phyloP scores from a whole-genome alignment of 192 early-diverging fungal species.

The Coemansia aciculifera region DNA sequence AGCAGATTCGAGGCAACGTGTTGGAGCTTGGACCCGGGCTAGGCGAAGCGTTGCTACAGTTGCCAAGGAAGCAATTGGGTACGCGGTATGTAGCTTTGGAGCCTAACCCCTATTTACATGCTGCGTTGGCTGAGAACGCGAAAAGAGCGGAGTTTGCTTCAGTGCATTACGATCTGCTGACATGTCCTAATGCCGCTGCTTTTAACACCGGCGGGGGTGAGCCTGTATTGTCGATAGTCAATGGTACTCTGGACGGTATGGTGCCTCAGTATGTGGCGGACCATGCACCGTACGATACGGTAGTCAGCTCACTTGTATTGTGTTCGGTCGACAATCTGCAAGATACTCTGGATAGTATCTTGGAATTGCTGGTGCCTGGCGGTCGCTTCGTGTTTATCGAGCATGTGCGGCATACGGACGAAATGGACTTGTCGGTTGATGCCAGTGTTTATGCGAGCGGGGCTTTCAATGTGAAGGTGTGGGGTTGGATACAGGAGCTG shows the following conservation, averaged over 20 bases:
- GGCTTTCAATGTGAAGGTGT: constrained; percentile 7
- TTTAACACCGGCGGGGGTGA: neutral
- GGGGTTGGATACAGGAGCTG: constrained; percentile 21
- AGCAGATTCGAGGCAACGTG: constrained; percentile 30
- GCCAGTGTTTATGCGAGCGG: neutral
- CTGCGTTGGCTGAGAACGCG: constrained; percentile 18
- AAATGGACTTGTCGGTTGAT: constrained; percentile 6
- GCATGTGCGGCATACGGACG: constrained; percentile 40
- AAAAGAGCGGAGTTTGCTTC: constrained; percentile 15
- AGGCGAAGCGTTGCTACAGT: constrained; percentile 25
- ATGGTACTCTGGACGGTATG: constrained; percentile 36
- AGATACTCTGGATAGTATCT: constrained; percentile 24
- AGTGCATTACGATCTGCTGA: constrained; percentile 27
- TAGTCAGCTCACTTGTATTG: constrained; percentile 36
- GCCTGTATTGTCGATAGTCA: constrained; percentile 37
- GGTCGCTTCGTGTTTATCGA: constrained; percentile 41
- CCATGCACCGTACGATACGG: constrained; percentile 35
- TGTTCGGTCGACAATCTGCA: constrained; percentile 34
- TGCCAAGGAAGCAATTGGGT: constrained; percentile 3
- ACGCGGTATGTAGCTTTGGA: constrained; percentile 25
- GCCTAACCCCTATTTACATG: constrained; percentile 32
- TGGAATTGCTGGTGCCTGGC: constrained; percentile 35
- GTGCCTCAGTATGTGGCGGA: constrained; percentile 23
- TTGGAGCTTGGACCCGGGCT: constrained; percentile 39
- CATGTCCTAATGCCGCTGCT: constrained; percentile 14